Evolutionary conservation across 2,329 filamentous ascomycete genomes (phyloP).

Genomic region (Fonsecaea erecta): DNA sequence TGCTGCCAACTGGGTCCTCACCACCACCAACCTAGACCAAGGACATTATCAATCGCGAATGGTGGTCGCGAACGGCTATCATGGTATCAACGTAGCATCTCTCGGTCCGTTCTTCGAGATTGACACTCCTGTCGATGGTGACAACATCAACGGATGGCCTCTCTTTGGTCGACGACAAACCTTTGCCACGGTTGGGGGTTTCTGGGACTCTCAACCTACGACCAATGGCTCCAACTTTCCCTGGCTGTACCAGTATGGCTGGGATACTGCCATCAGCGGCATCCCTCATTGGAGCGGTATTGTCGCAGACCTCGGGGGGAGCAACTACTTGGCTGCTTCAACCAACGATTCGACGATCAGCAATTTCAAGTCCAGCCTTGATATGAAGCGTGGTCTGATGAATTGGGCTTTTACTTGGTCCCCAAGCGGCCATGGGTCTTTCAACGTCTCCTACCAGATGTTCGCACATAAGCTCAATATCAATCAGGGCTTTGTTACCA

Average conservation of each 20-base stretch:
- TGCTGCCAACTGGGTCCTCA: conserved; percentile 61
- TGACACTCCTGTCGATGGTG: conserved; percentile 55
- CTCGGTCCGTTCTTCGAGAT: conserved; percentile 67
- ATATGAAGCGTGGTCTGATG: conserved; percentile 66
- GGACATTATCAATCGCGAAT: conserved; percentile 66
- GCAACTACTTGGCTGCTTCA: conserved; percentile 63
- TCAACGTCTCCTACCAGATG: conserved; percentile 68
- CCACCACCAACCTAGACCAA: conserved; percentile 59
- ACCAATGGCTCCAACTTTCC: conserved; percentile 67
- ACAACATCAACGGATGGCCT: conserved; percentile 69
- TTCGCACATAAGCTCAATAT: conserved; percentile 67
- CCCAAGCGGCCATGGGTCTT: conserved; percentile 55
- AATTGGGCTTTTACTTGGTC: conserved; percentile 71
- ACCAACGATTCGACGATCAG: conserved; percentile 64
- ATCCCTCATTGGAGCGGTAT: conserved; percentile 71
- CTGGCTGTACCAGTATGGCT: conserved; percentile 71
- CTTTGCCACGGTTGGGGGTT: conserved; percentile 70
- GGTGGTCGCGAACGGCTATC: conserved; percentile 66
- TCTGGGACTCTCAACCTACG: conserved; percentile 65
- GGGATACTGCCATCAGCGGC: conserved; percentile 72
- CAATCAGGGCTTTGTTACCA: conserved; percentile 64
- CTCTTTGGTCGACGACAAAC: conserved; percentile 66
- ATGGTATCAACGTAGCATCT: conserved; percentile 68
- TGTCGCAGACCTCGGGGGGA: conserved; percentile 60
- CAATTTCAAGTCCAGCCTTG: conserved; percentile 64